Evolutionary conservation across 1,284 basidiomycete genomes (phyloP).

Genomic region (Ustilago vetiveriae): DNA sequence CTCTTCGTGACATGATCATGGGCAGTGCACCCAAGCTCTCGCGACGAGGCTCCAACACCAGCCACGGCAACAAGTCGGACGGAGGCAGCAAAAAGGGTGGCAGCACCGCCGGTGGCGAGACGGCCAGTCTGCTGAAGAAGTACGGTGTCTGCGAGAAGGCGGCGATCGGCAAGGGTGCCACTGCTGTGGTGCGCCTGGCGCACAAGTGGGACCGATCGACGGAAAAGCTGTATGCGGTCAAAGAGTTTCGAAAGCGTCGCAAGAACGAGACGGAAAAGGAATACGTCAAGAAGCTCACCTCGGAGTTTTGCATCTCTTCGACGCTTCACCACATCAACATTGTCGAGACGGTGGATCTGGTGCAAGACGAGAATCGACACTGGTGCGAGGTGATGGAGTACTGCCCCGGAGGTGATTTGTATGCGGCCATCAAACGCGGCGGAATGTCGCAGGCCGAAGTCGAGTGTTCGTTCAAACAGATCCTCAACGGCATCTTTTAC

Average conservation of each 20-base stretch:
- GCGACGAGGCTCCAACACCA: constrained; percentile 58
- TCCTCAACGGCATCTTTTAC: constrained; percentile 86
- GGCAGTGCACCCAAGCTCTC: constrained; percentile 62
- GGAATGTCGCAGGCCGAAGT: constrained; percentile 93
- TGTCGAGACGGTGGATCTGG: constrained; percentile 97
- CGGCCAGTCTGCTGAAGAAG: constrained; percentile 74
- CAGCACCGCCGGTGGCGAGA: constrained; percentile 53
- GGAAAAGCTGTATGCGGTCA: constrained; percentile 98
- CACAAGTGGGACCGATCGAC: constrained; percentile 98
- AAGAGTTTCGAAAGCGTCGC: constrained; percentile 97
- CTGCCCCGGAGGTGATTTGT: constrained; percentile 90
- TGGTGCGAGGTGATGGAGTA: constrained; percentile 99
- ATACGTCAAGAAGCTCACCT: constrained; percentile 99
- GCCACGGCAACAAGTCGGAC: constrained; percentile 55
- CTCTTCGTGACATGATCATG: constrained; percentile 65
- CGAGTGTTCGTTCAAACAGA: constrained; percentile 98
- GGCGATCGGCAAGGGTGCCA: constrained; percentile 96
- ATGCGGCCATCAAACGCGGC: constrained; percentile 97
- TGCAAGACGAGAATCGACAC: constrained; percentile 93
- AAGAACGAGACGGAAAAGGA: constrained; percentile 99
- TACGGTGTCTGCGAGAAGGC: constrained; percentile 97
- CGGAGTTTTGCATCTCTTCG: constrained; percentile 98
- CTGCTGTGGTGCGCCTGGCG: constrained; percentile 91
- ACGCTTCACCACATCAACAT: constrained; percentile 95
- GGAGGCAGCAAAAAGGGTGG: constrained; percentile 57